Conservation (phyloP, 768 basidiomycete species). For the Rhodotorula taiwanensis region DNA sequence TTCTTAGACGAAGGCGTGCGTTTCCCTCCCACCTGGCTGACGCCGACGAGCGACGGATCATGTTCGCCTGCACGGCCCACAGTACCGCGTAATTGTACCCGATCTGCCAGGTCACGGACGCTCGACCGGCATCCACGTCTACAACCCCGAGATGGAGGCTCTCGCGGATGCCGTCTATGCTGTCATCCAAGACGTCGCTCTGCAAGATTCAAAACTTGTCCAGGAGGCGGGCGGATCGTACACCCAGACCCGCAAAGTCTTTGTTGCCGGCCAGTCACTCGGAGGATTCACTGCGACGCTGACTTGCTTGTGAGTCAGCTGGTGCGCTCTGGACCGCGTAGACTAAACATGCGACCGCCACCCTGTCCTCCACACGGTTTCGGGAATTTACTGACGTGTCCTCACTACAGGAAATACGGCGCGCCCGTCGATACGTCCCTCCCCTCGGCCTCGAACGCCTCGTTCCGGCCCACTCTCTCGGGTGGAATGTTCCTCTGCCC, state of each 20-base stretch:
- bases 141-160: constrained; percentile 21
- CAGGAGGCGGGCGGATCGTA: neutral
- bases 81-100: constrained; percentile 33
- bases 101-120: constrained; percentile 38
- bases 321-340: neutral
- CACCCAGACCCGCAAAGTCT: constrained; percentile 33
- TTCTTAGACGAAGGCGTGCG: constrained; percentile 37
- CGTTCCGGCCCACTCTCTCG: constrained; percentile 26
- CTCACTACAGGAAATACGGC: constrained; percentile 23
- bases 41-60: too few relatives aligned
- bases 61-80: neutral
- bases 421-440: constrained; percentile 20
- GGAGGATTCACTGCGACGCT: constrained; percentile 34
- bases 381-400: neutral
- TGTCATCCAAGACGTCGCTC: constrained; percentile 32
- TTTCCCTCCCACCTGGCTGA: too few relatives aligned
- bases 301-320: constrained; percentile 23
- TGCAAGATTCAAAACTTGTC: constrained; percentile 18
- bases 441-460: neutral
- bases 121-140: constrained; percentile 37
- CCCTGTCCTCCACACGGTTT: neutral
- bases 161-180: constrained; percentile 37
- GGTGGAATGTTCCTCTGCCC: constrained; percentile 37
- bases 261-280: constrained; percentile 34
- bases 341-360: too few relatives aligned